phyloP scores from a whole-genome alignment of 2,329 filamentous ascomycete species.

The Didymella keratinophila region DNA sequence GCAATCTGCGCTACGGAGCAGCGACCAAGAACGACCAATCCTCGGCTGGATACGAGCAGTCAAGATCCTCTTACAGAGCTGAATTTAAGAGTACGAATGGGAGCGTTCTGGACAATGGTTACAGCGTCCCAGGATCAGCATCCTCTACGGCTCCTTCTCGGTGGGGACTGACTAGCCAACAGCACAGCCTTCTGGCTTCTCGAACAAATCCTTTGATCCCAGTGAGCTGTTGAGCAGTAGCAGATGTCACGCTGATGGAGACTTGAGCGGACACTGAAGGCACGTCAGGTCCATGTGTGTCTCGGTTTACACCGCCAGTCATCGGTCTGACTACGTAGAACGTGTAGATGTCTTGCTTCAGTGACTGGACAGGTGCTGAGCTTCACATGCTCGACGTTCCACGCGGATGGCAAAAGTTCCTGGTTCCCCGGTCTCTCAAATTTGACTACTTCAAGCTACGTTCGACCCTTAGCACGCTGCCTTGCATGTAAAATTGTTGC shows the following conservation, averaged over 20 bases:
- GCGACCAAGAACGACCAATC: neutral
- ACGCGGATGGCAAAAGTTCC: neutral
- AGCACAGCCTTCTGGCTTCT: conserved; percentile 1
- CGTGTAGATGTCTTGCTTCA: neutral
- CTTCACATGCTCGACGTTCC: neutral
- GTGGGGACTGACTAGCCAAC: conserved; percentile 4
- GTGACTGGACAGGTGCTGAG: neutral
- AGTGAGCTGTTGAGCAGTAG: neutral
- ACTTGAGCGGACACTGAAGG: neutral
- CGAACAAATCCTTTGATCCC: neutral
- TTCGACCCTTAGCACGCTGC: neutral
- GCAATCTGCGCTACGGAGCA: neutral
- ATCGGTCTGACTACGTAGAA: neutral
- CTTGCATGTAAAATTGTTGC: neutral
- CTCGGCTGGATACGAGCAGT: neutral
- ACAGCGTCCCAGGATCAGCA: neutral
- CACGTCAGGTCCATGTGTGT: neutral
- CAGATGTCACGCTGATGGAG: neutral
- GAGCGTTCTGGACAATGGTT: neutral
- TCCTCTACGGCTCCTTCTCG: conserved; percentile 12
- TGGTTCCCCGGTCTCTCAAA: neutral
- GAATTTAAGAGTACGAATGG: neutral
- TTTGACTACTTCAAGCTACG: conserved; percentile 3
- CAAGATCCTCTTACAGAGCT: too few relatives aligned
- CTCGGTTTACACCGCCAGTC: neutral